A percentile compares a stretch with the other conserved stretches of the same genome.
phyloP scores from a whole-genome alignment of 768 basidiomycete genomes.

The Pleurotus salmoneostramineus region DNA sequence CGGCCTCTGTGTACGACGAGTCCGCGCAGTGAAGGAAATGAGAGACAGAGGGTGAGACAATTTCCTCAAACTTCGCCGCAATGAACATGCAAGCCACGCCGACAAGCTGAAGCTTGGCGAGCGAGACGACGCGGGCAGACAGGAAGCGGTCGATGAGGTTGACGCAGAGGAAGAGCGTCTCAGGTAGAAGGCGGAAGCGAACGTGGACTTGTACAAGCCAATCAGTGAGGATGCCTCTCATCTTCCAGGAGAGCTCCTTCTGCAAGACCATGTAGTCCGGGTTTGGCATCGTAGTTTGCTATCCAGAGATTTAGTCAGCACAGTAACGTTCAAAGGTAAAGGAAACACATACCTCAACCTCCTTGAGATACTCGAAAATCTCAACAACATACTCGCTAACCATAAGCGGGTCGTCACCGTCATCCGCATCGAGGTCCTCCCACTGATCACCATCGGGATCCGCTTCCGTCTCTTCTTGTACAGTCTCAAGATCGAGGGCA shows the following conservation, averaged over 20 bases:
- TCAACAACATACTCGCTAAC: slow-evolving; percentile 95
- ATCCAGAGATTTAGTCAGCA: slow-evolving; percentile 2
- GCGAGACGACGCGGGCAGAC: slow-evolving; percentile 73
- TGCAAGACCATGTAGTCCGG: slow-evolving; percentile 95
- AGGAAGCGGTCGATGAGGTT: slow-evolving; percentile 91
- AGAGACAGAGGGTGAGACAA: slow-evolving; percentile 84
- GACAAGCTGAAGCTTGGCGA: slow-evolving; percentile 93
- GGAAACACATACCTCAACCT: slow-evolving; percentile 70
- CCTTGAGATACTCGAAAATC: slow-evolving; percentile 89
- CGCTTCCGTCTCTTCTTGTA: slow-evolving; percentile 54
- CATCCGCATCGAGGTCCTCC: slow-evolving; percentile 93
- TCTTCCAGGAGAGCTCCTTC: slow-evolving; percentile 93
- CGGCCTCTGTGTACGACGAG: slow-evolving; percentile 83
- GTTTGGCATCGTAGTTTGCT: slow-evolving; percentile 83
- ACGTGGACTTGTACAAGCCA: slow-evolving; percentile 96
- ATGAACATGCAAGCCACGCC: slow-evolving; percentile 93
- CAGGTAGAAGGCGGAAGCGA: slow-evolving; percentile 87
- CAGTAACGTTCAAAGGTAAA: neutral
- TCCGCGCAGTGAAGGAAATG: slow-evolving; percentile 87
- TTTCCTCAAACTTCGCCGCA: slow-evolving; percentile 95
- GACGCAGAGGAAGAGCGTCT: slow-evolving; percentile 91
- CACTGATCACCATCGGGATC: slow-evolving; percentile 66
- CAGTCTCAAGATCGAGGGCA: slow-evolving; percentile 46
- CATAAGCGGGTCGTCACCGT: slow-evolving; percentile 93
- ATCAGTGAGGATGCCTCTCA: slow-evolving; percentile 92